Percentiles rank a stretch among this genome's conserved stretches.
Conservation (phyloP, 306 rosid species). For the Morella rubra region DNA sequence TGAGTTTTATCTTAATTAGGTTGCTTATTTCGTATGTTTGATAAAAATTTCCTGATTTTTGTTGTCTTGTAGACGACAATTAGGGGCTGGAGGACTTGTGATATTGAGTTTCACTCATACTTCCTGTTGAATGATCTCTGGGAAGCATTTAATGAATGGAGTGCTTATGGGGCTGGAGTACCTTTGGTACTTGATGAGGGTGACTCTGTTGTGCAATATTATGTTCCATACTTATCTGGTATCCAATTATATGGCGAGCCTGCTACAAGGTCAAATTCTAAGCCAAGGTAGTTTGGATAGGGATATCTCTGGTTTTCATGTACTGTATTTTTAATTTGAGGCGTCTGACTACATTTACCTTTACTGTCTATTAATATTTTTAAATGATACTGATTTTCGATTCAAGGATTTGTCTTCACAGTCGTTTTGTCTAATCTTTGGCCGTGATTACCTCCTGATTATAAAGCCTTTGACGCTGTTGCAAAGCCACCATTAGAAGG, state of each 20-base stretch:
- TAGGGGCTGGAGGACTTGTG: conserved; percentile 81
- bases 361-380: too few relatives aligned
- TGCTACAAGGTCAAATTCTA: conserved; percentile 41
- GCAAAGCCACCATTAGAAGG: background rate
- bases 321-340: background rate
- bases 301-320: background rate
- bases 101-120: conserved; percentile 70
- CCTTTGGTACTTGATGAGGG: conserved; percentile 68
- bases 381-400: background rate
- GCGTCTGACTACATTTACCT: background rate
- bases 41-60: conserved; percentile 19
- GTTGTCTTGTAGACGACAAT: conserved; percentile 61
- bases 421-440: background rate
- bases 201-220: conserved; percentile 78
- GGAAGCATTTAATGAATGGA: conserved; percentile 93
- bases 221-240: conserved; percentile 89
- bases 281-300: conserved; percentile 55
- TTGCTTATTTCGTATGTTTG: background rate
- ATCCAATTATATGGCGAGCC: conserved; percentile 75
- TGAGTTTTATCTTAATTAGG: background rate
- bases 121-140: conserved; percentile 75
- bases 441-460: background rate
- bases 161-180: conserved; percentile 93
- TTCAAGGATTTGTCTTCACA: background rate
- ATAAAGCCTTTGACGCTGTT: background rate